Conservation (phyloP, 257 asterid species). For the Verbascum thapsus region DNA sequence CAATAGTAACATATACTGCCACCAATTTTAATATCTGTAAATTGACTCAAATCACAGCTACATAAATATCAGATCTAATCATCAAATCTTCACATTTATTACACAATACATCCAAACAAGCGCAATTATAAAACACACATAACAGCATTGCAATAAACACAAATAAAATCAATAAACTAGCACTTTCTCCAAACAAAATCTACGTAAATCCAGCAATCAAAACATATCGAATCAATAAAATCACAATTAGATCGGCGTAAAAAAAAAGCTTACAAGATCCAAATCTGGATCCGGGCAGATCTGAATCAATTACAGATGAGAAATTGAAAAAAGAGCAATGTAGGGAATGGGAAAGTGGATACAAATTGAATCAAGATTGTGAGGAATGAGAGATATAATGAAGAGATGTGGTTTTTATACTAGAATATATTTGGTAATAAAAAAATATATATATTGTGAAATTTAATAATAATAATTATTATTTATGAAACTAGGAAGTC, state of each 20-base stretch:
- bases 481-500: too few species aligned
- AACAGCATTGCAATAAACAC: background rate
- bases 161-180: background rate
- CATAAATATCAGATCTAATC: conserved; percentile 33
- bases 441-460: too few species aligned
- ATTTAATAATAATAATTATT: too few species aligned
- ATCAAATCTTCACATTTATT: conserved; percentile 8
- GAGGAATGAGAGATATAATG: background rate
- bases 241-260: conserved; percentile 7
- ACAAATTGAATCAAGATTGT: conserved; percentile 15
- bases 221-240: conserved; percentile 7
- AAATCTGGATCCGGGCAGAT: conserved; percentile 30
- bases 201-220: background rate
- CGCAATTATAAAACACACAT: conserved; percentile 10
- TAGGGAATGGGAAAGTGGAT: too few species aligned
- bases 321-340: too few species aligned
- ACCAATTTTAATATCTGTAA: too few species aligned
- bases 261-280: conserved; percentile 25
- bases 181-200: background rate
- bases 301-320: conserved; percentile 21
- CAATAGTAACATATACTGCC: too few species aligned
- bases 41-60: conserved; percentile 19
- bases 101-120: conserved; percentile 2
- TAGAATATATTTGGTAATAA: background rate
- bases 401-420: background rate